These are phyloP conservation scores for Chalaropsis thielavioides DNA, from an alignment of 2,329 filamentous ascomycete species.

Conservation along the genomic window DNA sequence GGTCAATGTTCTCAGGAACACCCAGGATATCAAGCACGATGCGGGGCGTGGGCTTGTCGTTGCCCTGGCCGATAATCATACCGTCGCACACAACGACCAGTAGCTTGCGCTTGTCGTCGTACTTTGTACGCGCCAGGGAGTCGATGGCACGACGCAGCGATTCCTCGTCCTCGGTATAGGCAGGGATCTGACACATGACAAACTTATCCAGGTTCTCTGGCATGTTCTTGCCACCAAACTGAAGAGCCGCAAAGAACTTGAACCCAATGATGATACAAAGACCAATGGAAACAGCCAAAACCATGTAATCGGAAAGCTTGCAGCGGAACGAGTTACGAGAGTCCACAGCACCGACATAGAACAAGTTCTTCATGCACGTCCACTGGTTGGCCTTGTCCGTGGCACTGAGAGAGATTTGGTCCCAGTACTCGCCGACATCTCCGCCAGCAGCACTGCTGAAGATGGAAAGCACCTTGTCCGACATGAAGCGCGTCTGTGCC, in stretches of 20 bases:
- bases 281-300: constrained; percentile 70
- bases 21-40: constrained; percentile 96
- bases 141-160: constrained; percentile 94
- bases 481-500: constrained; percentile 66
- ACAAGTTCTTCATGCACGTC: constrained; percentile 80
- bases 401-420: constrained; percentile 46
- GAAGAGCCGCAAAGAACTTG: constrained; percentile 93
- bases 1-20: constrained; percentile 83
- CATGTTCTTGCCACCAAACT: constrained; percentile 80
- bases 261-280: constrained; percentile 73
- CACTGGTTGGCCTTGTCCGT: constrained; percentile 53
- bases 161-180: constrained; percentile 96
- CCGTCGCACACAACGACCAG: constrained; percentile 87
- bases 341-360: constrained; percentile 84
- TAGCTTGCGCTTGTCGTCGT: constrained; percentile 96
- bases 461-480: constrained; percentile 53
- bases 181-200: constrained; percentile 91
- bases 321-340: constrained; percentile 77
- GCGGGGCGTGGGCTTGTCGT: constrained; percentile 84
- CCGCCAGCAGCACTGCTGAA: constrained; percentile 63
- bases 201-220: constrained; percentile 98
- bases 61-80: constrained; percentile 99
- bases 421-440: constrained; percentile 75
- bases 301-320: constrained; percentile 76
- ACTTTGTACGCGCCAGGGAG: constrained; percentile 85